These are phyloP conservation scores for Trichophyton benhamiae DNA, from an alignment of 2,329 filamentous ascomycete species.

Conservation along the genomic window DNA sequence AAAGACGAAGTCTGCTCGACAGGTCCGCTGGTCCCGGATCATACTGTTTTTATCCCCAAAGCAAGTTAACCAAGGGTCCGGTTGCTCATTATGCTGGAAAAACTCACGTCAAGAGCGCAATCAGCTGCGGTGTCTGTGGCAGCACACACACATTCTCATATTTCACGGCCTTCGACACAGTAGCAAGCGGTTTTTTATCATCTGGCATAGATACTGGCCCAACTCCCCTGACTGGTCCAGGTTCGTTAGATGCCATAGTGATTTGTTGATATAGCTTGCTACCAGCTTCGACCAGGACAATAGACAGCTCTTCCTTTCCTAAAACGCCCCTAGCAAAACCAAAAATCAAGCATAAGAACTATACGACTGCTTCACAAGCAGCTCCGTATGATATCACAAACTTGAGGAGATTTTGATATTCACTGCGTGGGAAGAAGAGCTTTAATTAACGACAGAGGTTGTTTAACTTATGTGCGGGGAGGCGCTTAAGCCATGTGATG, in stretches of 20 bases:
- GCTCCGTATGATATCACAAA: neutral
- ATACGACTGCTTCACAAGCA: neutral
- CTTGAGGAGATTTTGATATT: neutral
- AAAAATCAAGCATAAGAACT: neutral
- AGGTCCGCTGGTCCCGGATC: conserved; percentile 83
- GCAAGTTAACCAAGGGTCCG: neutral
- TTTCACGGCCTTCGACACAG: conserved; percentile 69
- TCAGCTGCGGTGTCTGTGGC: conserved; percentile 88
- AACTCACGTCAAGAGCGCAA: conserved; percentile 90
- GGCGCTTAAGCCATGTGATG: neutral
- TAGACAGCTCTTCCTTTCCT: neutral
- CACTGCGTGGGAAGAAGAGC: neutral
- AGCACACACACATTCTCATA: conserved; percentile 84
- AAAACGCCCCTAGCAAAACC: neutral
- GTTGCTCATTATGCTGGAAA: conserved; percentile 4
- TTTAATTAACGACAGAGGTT: neutral
- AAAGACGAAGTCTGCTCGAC: conserved; percentile 95
- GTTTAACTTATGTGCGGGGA: neutral
- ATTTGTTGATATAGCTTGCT: neutral
- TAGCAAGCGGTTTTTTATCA: conserved; percentile 71
- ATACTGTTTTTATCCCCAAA: conserved; percentile 48
- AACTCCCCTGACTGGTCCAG: conserved; percentile 38
- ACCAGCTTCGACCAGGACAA: neutral
- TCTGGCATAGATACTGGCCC: conserved; percentile 68
- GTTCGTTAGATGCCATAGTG: conserved; percentile 8